A percentile compares a stretch with the other conserved stretches of the same genome.
These are phyloP conservation scores for Candida endomychidarum DNA, from an alignment of 805 yeast species.

Conservation along the genomic window DNA sequence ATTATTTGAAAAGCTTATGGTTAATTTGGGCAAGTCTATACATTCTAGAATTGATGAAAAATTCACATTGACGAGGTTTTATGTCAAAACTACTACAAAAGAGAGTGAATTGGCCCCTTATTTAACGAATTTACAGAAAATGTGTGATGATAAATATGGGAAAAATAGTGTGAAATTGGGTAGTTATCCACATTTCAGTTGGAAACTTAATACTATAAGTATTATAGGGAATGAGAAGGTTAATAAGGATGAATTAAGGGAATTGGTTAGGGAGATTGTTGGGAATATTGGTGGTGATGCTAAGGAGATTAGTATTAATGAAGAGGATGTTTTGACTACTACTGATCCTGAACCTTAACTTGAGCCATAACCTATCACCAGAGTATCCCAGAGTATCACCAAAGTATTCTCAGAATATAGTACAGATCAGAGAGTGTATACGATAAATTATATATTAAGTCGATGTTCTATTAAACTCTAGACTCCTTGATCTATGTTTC, in stretches of 20 bases:
- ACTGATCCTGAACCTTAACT: too few relatives aligned
- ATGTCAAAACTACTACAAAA: conserved; percentile 56
- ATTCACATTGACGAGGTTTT: conserved; percentile 40
- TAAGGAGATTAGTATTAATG: conserved; percentile 51
- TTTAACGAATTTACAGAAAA: conserved; percentile 51
- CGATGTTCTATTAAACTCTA: too few relatives aligned
- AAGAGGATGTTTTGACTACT: conserved; percentile 52
- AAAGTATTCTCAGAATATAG: too few relatives aligned
- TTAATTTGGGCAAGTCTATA: conserved; percentile 39
- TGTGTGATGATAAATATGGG: conserved; percentile 30
- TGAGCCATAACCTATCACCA: too few relatives aligned
- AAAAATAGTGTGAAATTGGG: conserved; percentile 61
- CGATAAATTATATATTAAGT: too few relatives aligned
- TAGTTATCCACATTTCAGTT: conserved; percentile 76
- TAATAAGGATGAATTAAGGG: conserved; percentile 29
- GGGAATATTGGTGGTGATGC: conserved; percentile 51
- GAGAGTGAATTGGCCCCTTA: conserved; percentile 74
- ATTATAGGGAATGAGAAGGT: conserved; percentile 58
- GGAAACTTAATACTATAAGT: conserved; percentile 68
- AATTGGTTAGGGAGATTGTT: conserved; percentile 48
- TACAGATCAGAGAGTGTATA: too few relatives aligned
- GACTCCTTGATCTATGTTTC: too few relatives aligned
- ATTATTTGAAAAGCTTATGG: conserved; percentile 57
- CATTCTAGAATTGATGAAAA: conserved; percentile 24
- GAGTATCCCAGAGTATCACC: too few relatives aligned